These are phyloP conservation scores for Neonectria ditissima DNA, from an alignment of 2,329 filamentous ascomycete species.

Conservation along the genomic window DNA sequence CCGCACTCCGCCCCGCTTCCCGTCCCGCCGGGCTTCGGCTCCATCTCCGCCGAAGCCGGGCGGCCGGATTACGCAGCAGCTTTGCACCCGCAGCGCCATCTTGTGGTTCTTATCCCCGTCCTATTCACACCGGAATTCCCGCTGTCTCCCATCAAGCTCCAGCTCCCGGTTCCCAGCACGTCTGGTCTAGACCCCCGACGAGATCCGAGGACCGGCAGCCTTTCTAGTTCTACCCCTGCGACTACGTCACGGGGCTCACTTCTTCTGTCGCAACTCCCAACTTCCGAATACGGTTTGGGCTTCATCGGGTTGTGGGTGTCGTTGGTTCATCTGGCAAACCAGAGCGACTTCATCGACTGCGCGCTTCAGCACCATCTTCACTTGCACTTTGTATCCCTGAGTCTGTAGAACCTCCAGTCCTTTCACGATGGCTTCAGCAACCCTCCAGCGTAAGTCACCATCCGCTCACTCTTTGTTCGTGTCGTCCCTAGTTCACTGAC, in stretches of 20 bases:
- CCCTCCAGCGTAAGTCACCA: conserved; percentile 35
- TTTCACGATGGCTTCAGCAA: conserved; percentile 36
- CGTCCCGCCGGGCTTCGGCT: conserved; percentile 19
- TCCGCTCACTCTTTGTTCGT: neutral
- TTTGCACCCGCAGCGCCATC: neutral
- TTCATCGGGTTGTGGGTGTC: neutral
- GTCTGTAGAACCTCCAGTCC: neutral
- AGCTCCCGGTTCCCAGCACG: neutral
- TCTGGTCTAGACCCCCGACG: conserved; percentile 1
- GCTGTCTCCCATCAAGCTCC: conserved; percentile 3
- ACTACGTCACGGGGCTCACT: conserved; percentile 5
- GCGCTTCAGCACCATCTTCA: neutral
- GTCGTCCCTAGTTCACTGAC: neutral
- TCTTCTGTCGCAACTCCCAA: neutral
- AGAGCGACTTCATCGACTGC: neutral
- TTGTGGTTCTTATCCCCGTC: conserved; percentile 18
- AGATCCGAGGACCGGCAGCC: conserved; percentile 6
- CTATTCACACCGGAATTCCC: conserved; percentile 26
- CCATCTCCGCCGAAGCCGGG: conserved; percentile 25
- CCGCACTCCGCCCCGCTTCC: conserved; percentile 29
- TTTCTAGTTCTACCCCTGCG: neutral
- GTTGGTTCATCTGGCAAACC: conserved; percentile 1
- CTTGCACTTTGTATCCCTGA: conserved; percentile 3
- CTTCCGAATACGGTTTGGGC: neutral
- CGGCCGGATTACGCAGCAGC: conserved; percentile 24